phyloP scores from a whole-genome alignment of 257 asterid genomes.

The Scutellaria minor region DNA sequence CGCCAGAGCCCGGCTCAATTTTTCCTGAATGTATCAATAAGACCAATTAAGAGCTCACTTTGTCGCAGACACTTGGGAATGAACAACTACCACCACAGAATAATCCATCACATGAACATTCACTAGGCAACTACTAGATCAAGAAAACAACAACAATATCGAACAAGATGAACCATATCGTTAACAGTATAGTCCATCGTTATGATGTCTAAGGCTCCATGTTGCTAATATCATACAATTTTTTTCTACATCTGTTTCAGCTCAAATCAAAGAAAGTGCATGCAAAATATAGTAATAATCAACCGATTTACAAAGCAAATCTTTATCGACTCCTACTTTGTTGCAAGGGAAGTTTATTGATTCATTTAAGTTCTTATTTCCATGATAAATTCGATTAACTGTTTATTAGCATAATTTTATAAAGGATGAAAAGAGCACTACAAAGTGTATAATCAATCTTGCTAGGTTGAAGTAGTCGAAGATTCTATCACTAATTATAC shows the following conservation, averaged over 20 bases:
- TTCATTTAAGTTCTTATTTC: neutral
- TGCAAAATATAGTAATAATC: no score
- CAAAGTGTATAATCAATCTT: no score
- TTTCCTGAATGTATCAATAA: constrained; percentile 55
- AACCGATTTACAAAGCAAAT: neutral
- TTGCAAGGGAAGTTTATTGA: neutral
- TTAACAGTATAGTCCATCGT: neutral
- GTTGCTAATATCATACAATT: neutral
- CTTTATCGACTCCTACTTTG: neutral
- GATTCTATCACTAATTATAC: no score
- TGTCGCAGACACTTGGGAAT: neutral
- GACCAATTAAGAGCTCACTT: neutral
- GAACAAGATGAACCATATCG: neutral
- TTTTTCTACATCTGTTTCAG: neutral
- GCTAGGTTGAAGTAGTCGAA: no score
- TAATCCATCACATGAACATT: neutral
- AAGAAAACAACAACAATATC: neutral
- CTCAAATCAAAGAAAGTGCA: neutral
- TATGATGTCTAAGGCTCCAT: neutral
- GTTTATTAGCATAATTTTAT: no score
- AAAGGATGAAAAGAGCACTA: no score
- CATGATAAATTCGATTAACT: neutral
- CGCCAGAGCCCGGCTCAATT: constrained; percentile 64
- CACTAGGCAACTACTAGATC: neutral
- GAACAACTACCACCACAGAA: neutral